Base-by-base conservation (phyloP, 352 stramenopile species). In the Phytophthora megakarya region DNA sequence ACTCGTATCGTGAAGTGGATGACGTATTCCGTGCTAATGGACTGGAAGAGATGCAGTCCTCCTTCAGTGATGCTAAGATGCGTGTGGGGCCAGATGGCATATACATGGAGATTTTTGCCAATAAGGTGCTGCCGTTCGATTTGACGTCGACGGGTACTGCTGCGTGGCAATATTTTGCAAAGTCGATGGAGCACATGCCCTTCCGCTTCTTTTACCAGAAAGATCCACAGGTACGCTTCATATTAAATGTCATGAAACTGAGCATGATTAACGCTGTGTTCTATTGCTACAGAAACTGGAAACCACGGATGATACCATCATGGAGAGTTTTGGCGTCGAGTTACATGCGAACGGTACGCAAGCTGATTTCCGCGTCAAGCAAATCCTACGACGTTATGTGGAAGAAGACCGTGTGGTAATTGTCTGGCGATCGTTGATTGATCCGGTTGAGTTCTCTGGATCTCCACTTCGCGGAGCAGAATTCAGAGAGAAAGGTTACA, bases 281-380 rank as follows among this genome's bases (percentile, higher is more conserved):
- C 16, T 3, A 19, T 46, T 25, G 0, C n/a, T 43, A 22, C 26
- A 75, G 63, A 72, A 66, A 8, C 22, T 70, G 44, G 63, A 72
- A 19, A 69, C 54, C 13, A 76, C 73, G 5, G 78, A 87, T 38
- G 74, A 88, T 35, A 83, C 73, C 46, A 81, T 88, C 26, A 51
- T 90, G 13, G 81, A 85, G 53, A 83, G 75, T 57, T 82, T 84
- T 47, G 65, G 73, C 12, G 67, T 90, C 25, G 71, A 88, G 70
- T 59, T 88, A 53, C 59, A 81, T 11, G 76, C 67, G 11, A 88
- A 87, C 45, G 70, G 69, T 22, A 87, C 70, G 3, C 67, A 76
- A 25, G 76, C 74, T 5, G 65, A 78, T 50, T 87, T 87, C 70
- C 70, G 68, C 8, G 72, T 88, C 22, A 80, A 88, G 55, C 74